Evolutionary conservation across 2,329 filamentous ascomycete genomes (phyloP), one percentile per base, ranked within the genome.

Genomic region (Botrytis elliptica): DNA sequence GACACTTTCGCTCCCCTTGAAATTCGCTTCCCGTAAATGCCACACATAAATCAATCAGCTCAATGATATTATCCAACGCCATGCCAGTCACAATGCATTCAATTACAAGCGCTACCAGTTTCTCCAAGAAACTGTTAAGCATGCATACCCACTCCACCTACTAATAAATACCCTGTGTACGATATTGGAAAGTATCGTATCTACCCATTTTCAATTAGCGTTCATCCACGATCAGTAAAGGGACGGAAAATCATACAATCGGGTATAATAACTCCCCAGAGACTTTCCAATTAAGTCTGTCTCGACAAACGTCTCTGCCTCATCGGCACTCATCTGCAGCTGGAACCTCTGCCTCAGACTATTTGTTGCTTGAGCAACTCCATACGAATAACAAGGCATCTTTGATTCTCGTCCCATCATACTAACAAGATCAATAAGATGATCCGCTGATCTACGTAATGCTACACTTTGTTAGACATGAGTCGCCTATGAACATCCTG

Each of bases 101-200:
- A 25, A 16, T 33, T 52, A 38, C 49, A 20, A 57, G 42, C 49
- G 36, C 49, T 69, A 42, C 38, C 16, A 42, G 36, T 33, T 57
- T 25, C 66, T 16, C 22, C 25, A 42, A 42, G 52, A 57, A 52
- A 57, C 16, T 33, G 25, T 42, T 18, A 5, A 57, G 66, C 66
- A 69, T 69, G 49, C 49, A n/a, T 57, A 18, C n/a, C 18, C 20
- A 57, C 18, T 68, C 65, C 65, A n/a, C 63, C 71, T 33, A 29
- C 65, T 73, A 95, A 83, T 95, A 95, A 83, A 95, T 95, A 78
- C 93, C 93, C 83, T 95, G 93, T 52, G 93, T 95, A 80, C 93
- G 89, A 84, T 95, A 95, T 85, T 95, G 93, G 85, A 94, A 95
- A 75, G 92, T 93, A 83, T 94, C 92, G 80, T 94, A 94, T 83